phyloP scores from a whole-genome alignment of 164 flowering plant genomes.

The Chloranthus sessilifolius region DNA sequence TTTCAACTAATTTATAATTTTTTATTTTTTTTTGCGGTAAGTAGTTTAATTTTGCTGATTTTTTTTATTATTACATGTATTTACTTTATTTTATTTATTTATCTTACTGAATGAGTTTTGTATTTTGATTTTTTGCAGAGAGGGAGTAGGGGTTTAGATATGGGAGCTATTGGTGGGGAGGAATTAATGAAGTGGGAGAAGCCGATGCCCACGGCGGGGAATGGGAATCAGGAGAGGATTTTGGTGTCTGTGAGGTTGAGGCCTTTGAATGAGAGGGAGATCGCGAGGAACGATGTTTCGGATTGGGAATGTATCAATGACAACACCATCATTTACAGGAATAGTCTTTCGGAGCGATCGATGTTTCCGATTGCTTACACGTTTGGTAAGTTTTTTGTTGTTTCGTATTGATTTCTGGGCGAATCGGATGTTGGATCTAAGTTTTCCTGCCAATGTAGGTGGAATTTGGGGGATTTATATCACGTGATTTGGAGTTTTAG shows the following conservation, averaged over 20 bases:
- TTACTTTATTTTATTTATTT: too few relatives aligned
- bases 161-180: constrained; percentile 76
- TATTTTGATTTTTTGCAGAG: too few relatives aligned
- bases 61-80: too few relatives aligned
- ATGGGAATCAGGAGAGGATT: constrained; percentile 64
- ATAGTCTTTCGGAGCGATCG: constrained; percentile 87
- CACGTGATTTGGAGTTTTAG: too few relatives aligned
- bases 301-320: constrained; percentile 99
- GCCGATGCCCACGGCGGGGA: constrained; percentile 26
- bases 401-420: not conserved
- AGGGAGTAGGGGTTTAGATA: constrained; percentile 22
- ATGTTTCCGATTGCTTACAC: constrained; percentile 75
- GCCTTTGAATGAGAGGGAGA: constrained; percentile 90
- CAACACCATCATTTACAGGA: constrained; percentile 70
- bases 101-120: too few relatives aligned
- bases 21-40: too few relatives aligned
- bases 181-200: constrained; percentile 64
- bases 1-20: too few relatives aligned
- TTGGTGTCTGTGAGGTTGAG: constrained; percentile 90
- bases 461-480: not conserved
- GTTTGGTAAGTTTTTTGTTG: constrained; percentile 55
- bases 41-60: too few relatives aligned
- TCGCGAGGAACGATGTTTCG: constrained; percentile 57
- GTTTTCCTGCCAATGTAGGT: not conserved
- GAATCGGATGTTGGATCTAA: not conserved